These are phyloP conservation scores for Magnusiomyces paraingens DNA, from an alignment of 1,139 yeast genomes.

Conservation along the genomic window DNA sequence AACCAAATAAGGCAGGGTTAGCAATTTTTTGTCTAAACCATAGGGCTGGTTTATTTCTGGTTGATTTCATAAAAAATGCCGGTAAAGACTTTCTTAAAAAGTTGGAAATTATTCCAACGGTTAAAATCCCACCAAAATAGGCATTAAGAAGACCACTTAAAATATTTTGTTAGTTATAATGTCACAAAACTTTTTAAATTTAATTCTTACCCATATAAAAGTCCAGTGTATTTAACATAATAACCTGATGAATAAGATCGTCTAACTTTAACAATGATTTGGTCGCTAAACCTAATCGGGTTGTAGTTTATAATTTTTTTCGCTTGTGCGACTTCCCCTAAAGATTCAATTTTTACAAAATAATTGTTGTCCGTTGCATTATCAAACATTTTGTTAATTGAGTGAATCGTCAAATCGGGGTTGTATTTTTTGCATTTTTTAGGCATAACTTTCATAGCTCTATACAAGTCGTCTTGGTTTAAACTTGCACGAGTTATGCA, in stretches of 20 bases:
- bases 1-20: conserved; percentile 13
- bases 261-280: not conserved
- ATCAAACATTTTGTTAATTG: too few relatives aligned
- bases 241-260: not conserved
- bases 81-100: conserved; percentile 12
- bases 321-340: not conserved
- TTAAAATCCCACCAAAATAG: conserved; percentile 24
- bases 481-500: too few relatives aligned
- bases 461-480: too few relatives aligned
- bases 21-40: conserved; percentile 8
- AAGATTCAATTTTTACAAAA: too few relatives aligned
- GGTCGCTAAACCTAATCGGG: conserved; percentile 1
- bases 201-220: conserved; percentile 1
- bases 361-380: too few relatives aligned
- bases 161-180: too few relatives aligned
- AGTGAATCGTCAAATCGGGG: too few relatives aligned
- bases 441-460: too few relatives aligned
- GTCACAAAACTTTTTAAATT: too few relatives aligned
- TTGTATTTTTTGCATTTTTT: too few relatives aligned
- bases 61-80: conserved; percentile 1
- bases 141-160: conserved; percentile 22
- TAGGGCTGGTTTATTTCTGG: conserved; percentile 5
- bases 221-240: conserved; percentile 1
- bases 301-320: not conserved
- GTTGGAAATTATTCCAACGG: conserved; percentile 20